Conservation (phyloP, 2,329 filamentous ascomycete genomes). For the Atkinsonella hypoxylon region DNA sequence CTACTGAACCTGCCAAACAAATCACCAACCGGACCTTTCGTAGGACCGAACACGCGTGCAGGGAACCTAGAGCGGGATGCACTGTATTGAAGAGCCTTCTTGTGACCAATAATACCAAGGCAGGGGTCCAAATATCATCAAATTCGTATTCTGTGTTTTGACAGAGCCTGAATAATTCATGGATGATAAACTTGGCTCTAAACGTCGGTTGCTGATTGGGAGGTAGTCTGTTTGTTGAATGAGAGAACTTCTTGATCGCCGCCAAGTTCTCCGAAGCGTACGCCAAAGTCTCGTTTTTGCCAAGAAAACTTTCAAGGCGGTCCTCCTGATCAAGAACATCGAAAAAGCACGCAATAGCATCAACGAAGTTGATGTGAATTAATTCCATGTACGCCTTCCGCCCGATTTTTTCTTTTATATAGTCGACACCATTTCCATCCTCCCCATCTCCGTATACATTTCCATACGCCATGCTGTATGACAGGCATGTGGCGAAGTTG, state of each 20-base stretch:
- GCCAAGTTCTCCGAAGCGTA: constrained; percentile 53
- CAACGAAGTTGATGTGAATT: constrained; percentile 59
- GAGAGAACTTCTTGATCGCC: constrained; percentile 56
- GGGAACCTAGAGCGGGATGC: constrained; percentile 69
- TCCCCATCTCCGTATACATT: constrained; percentile 18
- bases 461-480: constrained; percentile 66
- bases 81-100: constrained; percentile 71
- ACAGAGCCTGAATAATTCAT: constrained; percentile 69
- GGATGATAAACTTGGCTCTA: constrained; percentile 61
- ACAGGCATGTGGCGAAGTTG: constrained; percentile 67
- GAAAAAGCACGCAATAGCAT: constrained; percentile 66
- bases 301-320: constrained; percentile 55
- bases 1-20: constrained; percentile 60
- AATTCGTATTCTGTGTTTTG: constrained; percentile 55
- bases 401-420: constrained; percentile 59
- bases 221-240: constrained; percentile 54
- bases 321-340: constrained; percentile 68
- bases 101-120: constrained; percentile 60
- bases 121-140: constrained; percentile 59
- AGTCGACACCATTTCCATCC: constrained; percentile 47
- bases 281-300: constrained; percentile 43
- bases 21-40: constrained; percentile 77
- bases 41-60: constrained; percentile 77
- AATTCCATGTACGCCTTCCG: constrained; percentile 49
- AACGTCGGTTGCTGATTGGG: constrained; percentile 81